Base-by-base conservation (phyloP, 1,139 yeast genomes). In the Debaryomycetaceae sp. region DNA sequence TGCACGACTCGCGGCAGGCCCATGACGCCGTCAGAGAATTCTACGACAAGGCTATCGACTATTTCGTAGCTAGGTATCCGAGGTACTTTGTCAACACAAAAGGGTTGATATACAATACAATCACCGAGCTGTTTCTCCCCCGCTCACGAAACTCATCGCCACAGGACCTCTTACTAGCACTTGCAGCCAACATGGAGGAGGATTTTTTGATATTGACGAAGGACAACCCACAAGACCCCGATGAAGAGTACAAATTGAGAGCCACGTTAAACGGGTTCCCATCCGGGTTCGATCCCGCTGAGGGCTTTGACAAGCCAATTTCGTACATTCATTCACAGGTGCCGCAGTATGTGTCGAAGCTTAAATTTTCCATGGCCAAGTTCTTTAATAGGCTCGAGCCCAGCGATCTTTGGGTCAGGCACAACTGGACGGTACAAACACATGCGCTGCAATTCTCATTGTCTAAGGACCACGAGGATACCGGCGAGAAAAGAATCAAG, bases 341-440 rank as follows among this genome's bases (percentile, higher is more conserved):
- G 1, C 73, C 72, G 5, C 67, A 65, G 36, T 66, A 66, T 37
- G 35, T 45, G 24, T 36, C 46, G 4, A 46, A 65, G 21, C 48
- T 66, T 16, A 48, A 55, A 31, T 40, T 51, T 5, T 53, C 68
- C 1, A 66, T 65, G 71, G 50, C 47, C 11, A 50, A 61, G 25
- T 65, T 65, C 35, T 65, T 66, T 40, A 57, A 58, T 34, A 51
- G 63, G 28, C 39, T 65, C 18, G 47, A 56, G 29, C 58, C 64
- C 3, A 48, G 45, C 13, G 66, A 65, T 38, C 47, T 65, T 28
- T 65, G 71, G 68, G 57, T 56, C 3, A 42, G 72, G 23, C 50
- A 47, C 29, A 66, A 66, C 38, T 65, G 71, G 71, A 53, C 67
- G 0, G 43, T 65, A n/a, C 71, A 65, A 39, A 58, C 63, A 9